Evolutionary conservation across 208 protist species (phyloP), one percentile per base, ranked within the genome.

Genomic region (Leptomonas seymouri): DNA sequence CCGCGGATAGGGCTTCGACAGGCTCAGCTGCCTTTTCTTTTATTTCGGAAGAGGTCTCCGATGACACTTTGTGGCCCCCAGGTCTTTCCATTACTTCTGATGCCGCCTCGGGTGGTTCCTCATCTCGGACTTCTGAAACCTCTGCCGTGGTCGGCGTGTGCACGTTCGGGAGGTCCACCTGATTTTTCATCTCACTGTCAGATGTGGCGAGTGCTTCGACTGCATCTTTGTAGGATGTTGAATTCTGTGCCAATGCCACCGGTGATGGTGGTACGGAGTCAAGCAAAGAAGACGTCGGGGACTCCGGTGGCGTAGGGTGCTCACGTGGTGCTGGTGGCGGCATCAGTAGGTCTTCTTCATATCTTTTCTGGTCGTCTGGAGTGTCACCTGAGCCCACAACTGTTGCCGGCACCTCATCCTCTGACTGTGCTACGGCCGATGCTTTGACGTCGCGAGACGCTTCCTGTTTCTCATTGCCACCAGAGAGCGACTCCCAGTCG

Each of bases 261-360:
- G 36, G n/a, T 6, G 20, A 36, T 25, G 64, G 49, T 18, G 58
- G 46, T 1, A 25, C 60, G 20, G 63, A 68, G 16, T 27, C 50
- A 18, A 63, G 36, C 25, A 63, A 71, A 5, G 67, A 74, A 28
- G 67, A 23, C 16, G 61, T 15, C 11, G 67, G 49, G 9, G 44
- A 55, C 30, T 30, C 30, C 20, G 63, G 42, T 4, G 74, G 71
- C 20, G 69, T 70, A 0, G 53, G 5, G 39, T 69, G 59, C 36
- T 72, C 59, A n/a, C 58, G 51, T n/a, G 57, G 64, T 3, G 73
- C 65, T 3, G 59, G 65, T 31, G 66, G 51, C n/a, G 56, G 57
- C 23, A 48, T 46, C 21, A 63, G 30, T 5, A 25, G 50, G 5
- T 48, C 71, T 21, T 49, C 34, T 16, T 23, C 46, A 18, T 67